Evolutionary conservation across 371 early-diverging fungal species (phyloP).

Genomic region (Rhizopus delemar): DNA sequence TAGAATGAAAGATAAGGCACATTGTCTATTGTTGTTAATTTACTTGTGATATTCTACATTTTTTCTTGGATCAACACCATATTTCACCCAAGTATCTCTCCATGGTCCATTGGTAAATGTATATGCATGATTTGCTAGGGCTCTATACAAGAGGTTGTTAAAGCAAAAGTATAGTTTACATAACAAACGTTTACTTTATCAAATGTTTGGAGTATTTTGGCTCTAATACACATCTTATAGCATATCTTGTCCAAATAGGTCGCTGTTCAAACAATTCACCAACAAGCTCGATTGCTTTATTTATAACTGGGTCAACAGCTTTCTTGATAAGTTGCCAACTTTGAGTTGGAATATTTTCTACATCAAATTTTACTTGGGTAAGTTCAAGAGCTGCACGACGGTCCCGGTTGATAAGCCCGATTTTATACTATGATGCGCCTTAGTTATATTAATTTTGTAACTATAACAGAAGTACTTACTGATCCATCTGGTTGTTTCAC

Average conservation of each 20-base stretch:
- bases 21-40: neutral
- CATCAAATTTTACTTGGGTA: slow-evolving; percentile 15
- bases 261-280: slow-evolving; percentile 48
- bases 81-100: slow-evolving; percentile 62
- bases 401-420: slow-evolving; percentile 32
- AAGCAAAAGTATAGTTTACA: neutral
- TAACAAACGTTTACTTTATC: neutral
- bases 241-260: slow-evolving; percentile 59
- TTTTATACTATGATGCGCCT: slow-evolving; percentile 24
- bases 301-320: neutral
- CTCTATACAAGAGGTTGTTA: slow-evolving; percentile 14
- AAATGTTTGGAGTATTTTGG: slow-evolving; percentile 17
- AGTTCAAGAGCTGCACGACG: neutral
- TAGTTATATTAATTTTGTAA: neutral
- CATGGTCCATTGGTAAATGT: slow-evolving; percentile 58
- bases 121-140: slow-evolving; percentile 48
- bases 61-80: slow-evolving; percentile 63
- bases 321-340: slow-evolving; percentile 6
- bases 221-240: slow-evolving; percentile 36
- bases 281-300: neutral
- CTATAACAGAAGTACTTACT: slow-evolving; percentile 27
- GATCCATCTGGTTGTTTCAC: slow-evolving; percentile 50
- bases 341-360: slow-evolving; percentile 20
- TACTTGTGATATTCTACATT: slow-evolving; percentile 49
- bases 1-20: neutral